Conservation (phyloP, 768 basidiomycete genomes). For the Pleurotus ostreatus region DNA sequence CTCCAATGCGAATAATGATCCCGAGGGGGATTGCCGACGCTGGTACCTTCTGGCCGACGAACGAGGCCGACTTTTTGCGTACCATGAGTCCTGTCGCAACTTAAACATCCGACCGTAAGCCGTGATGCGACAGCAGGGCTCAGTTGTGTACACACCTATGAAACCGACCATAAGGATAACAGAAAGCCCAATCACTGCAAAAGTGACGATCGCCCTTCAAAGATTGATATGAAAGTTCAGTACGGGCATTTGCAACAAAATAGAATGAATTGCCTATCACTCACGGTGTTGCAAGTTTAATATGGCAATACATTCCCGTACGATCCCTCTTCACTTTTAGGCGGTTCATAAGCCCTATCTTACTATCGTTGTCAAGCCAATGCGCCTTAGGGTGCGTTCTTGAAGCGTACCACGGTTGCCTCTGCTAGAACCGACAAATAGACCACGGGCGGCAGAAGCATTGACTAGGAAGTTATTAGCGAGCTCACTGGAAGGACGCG, state of each 20-base stretch:
- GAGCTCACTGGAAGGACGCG: too few species aligned
- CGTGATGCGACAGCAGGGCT: too few species aligned
- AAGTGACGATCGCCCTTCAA: background rate
- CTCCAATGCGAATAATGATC: background rate
- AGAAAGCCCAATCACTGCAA: background rate
- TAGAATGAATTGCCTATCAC: background rate
- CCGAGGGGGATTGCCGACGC: background rate
- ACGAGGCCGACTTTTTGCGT: too few species aligned
- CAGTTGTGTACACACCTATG: background rate
- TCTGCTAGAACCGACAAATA: background rate
- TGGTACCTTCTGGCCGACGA: too few species aligned
- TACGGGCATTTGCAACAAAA: too few species aligned
- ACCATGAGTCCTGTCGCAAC: too few species aligned
- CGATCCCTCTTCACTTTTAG: background rate
- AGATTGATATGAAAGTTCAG: background rate
- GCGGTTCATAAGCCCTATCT: background rate
- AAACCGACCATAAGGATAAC: background rate
- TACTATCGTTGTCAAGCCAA: background rate
- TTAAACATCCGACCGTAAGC: too few species aligned
- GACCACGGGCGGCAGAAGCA: background rate
- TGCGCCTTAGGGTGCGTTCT: background rate
- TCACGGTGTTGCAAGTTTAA: background rate
- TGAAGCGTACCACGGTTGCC: background rate
- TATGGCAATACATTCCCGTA: slow-evolving; percentile 5
- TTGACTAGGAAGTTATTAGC: background rate